A percentile compares a stretch with the other conserved stretches of the same genome.
Conservation (phyloP, 1,284 basidiomycete species). For the Xerocomus tenax region DNA sequence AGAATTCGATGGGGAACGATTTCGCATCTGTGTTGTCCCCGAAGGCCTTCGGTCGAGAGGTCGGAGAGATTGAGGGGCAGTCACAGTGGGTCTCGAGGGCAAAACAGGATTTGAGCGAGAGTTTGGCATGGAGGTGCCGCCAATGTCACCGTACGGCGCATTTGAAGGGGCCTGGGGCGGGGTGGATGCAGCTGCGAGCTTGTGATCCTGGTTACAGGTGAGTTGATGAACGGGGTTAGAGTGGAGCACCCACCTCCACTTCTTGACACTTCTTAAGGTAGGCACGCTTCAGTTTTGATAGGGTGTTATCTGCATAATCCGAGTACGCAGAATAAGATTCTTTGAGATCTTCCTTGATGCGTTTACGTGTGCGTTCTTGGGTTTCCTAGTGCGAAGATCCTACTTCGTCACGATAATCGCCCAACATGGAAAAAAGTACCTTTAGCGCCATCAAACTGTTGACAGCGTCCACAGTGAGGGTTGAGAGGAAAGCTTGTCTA, state of each 20-base stretch:
- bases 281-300: constrained; percentile 69
- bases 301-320: constrained; percentile 66
- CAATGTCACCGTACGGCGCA: constrained; percentile 15
- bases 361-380: constrained; percentile 78
- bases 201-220: constrained; percentile 47
- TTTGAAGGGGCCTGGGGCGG: constrained; percentile 25
- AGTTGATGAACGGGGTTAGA: constrained; percentile 7
- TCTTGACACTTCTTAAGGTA: constrained; percentile 79
- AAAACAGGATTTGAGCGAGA: constrained; percentile 31
- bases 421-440: constrained; percentile 34
- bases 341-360: constrained; percentile 85
- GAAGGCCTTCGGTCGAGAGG: constrained; percentile 69
- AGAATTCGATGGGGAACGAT: constrained; percentile 62
- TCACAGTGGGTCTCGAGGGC: constrained; percentile 39
- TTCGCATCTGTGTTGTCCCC: constrained; percentile 46
- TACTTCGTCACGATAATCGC: constrained; percentile 3
- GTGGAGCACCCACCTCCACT: constrained; percentile 50
- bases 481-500: constrained; percentile 65
- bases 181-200: constrained; percentile 39
- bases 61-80: constrained; percentile 61
- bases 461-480: constrained; percentile 66
- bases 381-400: constrained; percentile 49
- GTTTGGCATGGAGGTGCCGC: constrained; percentile 25
- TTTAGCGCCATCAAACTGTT: constrained; percentile 58
- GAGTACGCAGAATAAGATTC: constrained; percentile 62